Base-by-base conservation (phyloP, 2,329 filamentous ascomycete genomes). In the Fusarium metavorans region DNA sequence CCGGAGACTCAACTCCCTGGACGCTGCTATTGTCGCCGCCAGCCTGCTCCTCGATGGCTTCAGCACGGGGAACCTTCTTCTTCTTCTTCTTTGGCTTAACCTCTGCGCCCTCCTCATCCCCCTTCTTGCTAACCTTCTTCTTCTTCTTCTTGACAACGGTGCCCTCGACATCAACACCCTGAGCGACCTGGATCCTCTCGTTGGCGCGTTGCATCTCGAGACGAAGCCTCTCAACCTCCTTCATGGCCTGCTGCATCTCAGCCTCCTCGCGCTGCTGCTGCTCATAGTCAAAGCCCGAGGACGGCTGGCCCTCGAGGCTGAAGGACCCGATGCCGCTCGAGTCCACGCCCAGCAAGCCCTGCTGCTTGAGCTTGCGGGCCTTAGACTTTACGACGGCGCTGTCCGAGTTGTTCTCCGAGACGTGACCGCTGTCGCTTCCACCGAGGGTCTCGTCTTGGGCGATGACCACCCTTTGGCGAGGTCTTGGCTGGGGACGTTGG, bases 171-270 rank as follows among this genome's bases (percentile, higher is more conserved):
- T 90, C 87, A 32, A 92, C 90, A n/a, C 92, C 92, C 77, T 92
- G 89, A 25, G 92, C 91, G 23, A 92, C 89, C 76, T 93, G 89
- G 41, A 95, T 92, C 65, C 93, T 86, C 83, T 95, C 94, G 77
- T 92, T 94, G 41, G 92, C 92, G 66, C 93, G 86, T 83, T 95
- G 94, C 95, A 98, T 98, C 83, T 98, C 94, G 66, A 98, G 86
- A 62, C 97, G 88, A 68, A 97, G 85, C 61, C 92, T 88, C 85
- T 98, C 96, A 4, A 99, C 94, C 82, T 98, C 94, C 81, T 92
- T 92, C 87, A 98, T 91, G 10, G 96, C 97, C 78, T 91, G 91
- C 52, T 91, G 91, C 94, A 98, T 97, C 83, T 98, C 95, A 1
- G 90, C 91, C 70, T 98, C 95, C 79, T 97, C 95, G 18, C 89